These are phyloP conservation scores for Sporisorium sorghi DNA, from an alignment of 1,284 basidiomycete genomes.

Conservation along the genomic window DNA sequence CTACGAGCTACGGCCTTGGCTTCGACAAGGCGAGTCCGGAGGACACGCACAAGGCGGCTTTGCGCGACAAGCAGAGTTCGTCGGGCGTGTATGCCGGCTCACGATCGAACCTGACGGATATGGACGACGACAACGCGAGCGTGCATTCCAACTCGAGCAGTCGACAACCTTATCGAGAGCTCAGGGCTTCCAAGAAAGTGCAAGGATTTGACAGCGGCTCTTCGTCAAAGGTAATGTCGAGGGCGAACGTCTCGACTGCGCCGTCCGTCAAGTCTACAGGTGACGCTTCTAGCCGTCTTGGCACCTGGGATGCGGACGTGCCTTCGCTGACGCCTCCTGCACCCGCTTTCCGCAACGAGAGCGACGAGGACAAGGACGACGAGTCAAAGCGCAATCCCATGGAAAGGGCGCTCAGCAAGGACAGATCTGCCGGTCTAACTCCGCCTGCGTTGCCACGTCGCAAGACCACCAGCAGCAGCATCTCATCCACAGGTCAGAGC, in stretches of 20 bases:
- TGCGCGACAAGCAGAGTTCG: conserved; percentile 18
- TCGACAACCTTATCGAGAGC: conserved; percentile 40
- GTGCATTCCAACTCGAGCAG: conserved; percentile 46
- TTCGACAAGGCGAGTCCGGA: conserved; percentile 48
- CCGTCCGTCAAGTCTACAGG: conserved; percentile 7
- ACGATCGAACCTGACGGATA: conserved; percentile 36
- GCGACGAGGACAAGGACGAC: conserved; percentile 16
- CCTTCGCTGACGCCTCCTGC: conserved; percentile 47
- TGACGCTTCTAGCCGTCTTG: conserved; percentile 17
- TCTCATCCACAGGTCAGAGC: conserved; percentile 31
- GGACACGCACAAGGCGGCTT: conserved; percentile 12
- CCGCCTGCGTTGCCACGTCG: conserved; percentile 27
- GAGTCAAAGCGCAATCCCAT: conserved; percentile 23
- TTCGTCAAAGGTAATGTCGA: conserved; percentile 20
- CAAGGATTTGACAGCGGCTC: conserved; percentile 32
- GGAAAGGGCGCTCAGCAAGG: conserved; percentile 29
- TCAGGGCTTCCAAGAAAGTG: conserved; percentile 39
- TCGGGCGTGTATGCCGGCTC: conserved; percentile 10
- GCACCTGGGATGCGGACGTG: conserved; percentile 44
- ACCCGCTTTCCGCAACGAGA: conserved; percentile 35
- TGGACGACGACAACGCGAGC: conserved; percentile 47
- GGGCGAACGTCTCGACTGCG: conserved; percentile 3
- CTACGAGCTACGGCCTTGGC: conserved; percentile 47
- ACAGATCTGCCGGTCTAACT: neutral
- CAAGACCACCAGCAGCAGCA: conserved; percentile 38